Percentiles rank a stretch among this genome's conserved stretches.
Evolutionary conservation across 768 basidiomycete genomes (phyloP).

Genomic region (Tephrocybe sp.): DNA sequence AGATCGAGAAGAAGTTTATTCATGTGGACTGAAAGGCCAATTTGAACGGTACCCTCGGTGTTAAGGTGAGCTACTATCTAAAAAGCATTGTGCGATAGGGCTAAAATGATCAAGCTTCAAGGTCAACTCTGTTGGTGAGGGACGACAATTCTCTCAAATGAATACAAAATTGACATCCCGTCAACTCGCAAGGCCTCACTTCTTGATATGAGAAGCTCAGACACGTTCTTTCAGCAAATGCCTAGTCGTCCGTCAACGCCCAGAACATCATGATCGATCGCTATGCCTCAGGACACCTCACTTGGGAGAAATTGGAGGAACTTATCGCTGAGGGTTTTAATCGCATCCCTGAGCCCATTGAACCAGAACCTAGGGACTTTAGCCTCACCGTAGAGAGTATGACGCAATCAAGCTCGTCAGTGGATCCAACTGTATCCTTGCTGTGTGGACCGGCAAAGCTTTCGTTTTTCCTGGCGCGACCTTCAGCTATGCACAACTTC

Average conservation of each 20-base stretch:
- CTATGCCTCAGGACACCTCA: constrained; percentile 85
- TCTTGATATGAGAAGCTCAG: constrained; percentile 92
- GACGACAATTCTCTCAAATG: constrained; percentile 78
- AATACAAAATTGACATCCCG: constrained; percentile 97
- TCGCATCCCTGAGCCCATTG: constrained; percentile 71
- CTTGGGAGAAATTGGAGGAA: constrained; percentile 77
- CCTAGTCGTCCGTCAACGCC: constrained; percentile 84
- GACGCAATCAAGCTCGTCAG: constrained; percentile 92
- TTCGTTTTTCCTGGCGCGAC: constrained; percentile 87
- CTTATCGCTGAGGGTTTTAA: constrained; percentile 76
- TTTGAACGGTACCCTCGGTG: constrained; percentile 77
- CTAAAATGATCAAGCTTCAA: constrained; percentile 33
- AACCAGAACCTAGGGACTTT: constrained; percentile 76
- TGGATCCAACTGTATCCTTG: constrained; percentile 89
- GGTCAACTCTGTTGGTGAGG: constrained; percentile 90
- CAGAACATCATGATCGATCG: constrained; percentile 97
- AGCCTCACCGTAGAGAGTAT: constrained; percentile 80
- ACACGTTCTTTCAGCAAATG: constrained; percentile 94
- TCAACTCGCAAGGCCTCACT: constrained; percentile 87
- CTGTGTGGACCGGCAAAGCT: constrained; percentile 86
- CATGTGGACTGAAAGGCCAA: constrained; percentile 86
- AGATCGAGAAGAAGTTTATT: constrained; percentile 88
- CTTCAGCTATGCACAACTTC: constrained; percentile 95
- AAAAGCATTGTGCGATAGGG: constrained; percentile 1
- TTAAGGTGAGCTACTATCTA: constrained; percentile 58